phyloP scores from a whole-genome alignment of 495 filamentous ascomycete species.

The Pyrenula massariospora region DNA sequence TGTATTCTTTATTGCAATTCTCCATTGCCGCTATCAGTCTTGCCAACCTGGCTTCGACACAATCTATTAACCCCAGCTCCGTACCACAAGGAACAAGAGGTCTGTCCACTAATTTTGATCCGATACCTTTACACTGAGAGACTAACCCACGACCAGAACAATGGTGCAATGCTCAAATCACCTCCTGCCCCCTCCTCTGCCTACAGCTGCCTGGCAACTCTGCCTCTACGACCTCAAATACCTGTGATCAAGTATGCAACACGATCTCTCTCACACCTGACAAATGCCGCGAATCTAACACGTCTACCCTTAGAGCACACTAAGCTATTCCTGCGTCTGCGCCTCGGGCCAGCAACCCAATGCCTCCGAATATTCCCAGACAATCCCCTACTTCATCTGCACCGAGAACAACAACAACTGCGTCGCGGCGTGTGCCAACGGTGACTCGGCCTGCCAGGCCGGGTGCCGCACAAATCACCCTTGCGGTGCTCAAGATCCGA shows the following conservation, averaged over 20 bases:
- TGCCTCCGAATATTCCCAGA: constrained; percentile 70
- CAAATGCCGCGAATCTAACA: too few relatives aligned
- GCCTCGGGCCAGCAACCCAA: constrained; percentile 62
- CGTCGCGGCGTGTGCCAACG: constrained; percentile 39
- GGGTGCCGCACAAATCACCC: constrained; percentile 60
- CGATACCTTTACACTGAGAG: background rate
- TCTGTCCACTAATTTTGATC: constrained; percentile 13
- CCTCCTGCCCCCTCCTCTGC: constrained; percentile 69
- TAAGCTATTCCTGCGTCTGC: constrained; percentile 68
- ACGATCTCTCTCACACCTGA: background rate
- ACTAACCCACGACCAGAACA: constrained; percentile 29
- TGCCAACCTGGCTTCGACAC: constrained; percentile 22
- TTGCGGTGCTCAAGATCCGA: constrained; percentile 68
- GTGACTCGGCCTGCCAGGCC: constrained; percentile 46
- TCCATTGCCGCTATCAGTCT: background rate
- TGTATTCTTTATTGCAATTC: constrained; percentile 6
- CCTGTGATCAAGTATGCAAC: constrained; percentile 57
- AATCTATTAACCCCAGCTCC: constrained; percentile 48
- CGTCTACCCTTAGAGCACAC: constrained; percentile 46
- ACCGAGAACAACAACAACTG: constrained; percentile 61
- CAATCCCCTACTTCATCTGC: constrained; percentile 79
- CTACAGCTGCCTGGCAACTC: constrained; percentile 47
- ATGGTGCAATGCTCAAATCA: constrained; percentile 61
- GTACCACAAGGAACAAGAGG: constrained; percentile 37
- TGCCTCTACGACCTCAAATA: constrained; percentile 42